Evolutionary conservation across 2,329 filamentous ascomycete genomes (phyloP).

Genomic region (Xylaria sp.): DNA sequence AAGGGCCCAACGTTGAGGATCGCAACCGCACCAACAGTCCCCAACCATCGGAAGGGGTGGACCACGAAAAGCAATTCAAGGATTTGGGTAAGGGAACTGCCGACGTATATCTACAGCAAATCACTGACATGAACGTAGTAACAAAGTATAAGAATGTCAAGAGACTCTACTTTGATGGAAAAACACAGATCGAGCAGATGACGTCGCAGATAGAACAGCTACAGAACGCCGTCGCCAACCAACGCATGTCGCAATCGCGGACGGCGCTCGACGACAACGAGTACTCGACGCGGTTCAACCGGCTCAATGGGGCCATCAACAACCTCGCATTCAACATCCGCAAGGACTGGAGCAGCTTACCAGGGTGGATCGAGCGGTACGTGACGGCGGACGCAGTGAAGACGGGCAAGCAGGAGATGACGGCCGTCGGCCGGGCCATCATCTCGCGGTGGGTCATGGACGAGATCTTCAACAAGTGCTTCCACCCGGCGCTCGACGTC

Average conservation of each 20-base stretch:
- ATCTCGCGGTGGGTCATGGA: constrained; percentile 92
- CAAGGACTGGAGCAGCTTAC: constrained; percentile 89
- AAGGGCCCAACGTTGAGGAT: constrained; percentile 55
- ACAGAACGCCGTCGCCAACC: constrained; percentile 97
- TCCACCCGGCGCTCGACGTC: constrained; percentile 87
- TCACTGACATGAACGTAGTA: constrained; percentile 65
- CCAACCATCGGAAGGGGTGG: constrained; percentile 59
- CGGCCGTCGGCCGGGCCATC: constrained; percentile 87
- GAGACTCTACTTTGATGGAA: constrained; percentile 95
- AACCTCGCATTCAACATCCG: constrained; percentile 96
- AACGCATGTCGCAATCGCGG: constrained; percentile 91
- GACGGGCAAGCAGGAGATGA: constrained; percentile 97
- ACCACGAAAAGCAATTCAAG: constrained; percentile 66
- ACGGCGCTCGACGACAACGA: constrained; percentile 96
- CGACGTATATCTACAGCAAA: constrained; percentile 18
- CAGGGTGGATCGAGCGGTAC: constrained; percentile 79
- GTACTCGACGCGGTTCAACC: constrained; percentile 87
- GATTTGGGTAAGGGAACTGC: constrained; percentile 60
- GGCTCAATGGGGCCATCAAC: constrained; percentile 91
- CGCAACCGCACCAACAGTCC: constrained; percentile 64
- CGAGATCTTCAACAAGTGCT: constrained; percentile 89
- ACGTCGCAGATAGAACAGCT: constrained; percentile 89
- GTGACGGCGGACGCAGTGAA: constrained; percentile 87
- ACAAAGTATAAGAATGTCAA: constrained; percentile 99
- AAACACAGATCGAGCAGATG: constrained; percentile 88